Conservation (phyloP, 2,329 filamentous ascomycete genomes). For the Exophiala mesophila region DNA sequence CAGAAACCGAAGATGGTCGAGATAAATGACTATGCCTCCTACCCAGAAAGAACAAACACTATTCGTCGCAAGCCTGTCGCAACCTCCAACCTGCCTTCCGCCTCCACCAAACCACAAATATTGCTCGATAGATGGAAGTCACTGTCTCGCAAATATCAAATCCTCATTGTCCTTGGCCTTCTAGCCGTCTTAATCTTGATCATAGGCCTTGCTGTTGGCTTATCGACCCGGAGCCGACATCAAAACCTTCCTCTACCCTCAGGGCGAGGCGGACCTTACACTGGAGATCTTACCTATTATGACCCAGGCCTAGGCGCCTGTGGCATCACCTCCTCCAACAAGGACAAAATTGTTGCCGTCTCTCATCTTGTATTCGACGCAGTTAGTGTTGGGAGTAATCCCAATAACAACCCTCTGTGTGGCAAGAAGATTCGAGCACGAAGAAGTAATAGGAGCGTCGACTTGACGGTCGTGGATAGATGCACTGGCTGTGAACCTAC, state of each 20-base stretch:
- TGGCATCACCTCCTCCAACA: slow-evolving; percentile 51
- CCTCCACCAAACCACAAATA: background rate
- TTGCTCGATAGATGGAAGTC: slow-evolving; percentile 17
- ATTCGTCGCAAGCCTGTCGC: slow-evolving; percentile 20
- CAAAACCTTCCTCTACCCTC: slow-evolving; percentile 49
- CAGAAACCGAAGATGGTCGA: no score
- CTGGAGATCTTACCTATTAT: slow-evolving; percentile 67
- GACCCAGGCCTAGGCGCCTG: slow-evolving; percentile 64
- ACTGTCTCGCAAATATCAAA: slow-evolving; percentile 13
- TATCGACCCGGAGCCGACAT: slow-evolving; percentile 17
- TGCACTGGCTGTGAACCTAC: slow-evolving; percentile 50
- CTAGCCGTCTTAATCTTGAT: slow-evolving; percentile 20
- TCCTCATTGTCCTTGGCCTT: slow-evolving; percentile 16
- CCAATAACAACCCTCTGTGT: slow-evolving; percentile 64
- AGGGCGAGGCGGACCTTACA: slow-evolving; percentile 47
- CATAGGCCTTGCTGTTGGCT: slow-evolving; percentile 23
- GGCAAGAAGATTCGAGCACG: slow-evolving; percentile 60
- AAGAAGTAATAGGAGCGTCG: slow-evolving; percentile 49
- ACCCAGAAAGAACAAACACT: slow-evolving; percentile 11
- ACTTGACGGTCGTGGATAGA: slow-evolving; percentile 64
- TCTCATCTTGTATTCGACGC: slow-evolving; percentile 64
- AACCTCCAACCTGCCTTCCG: slow-evolving; percentile 1
- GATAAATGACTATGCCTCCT: slow-evolving; percentile 11
- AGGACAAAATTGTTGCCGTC: slow-evolving; percentile 61
- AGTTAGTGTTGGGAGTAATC: slow-evolving; percentile 46